A percentile compares a stretch with the other conserved stretches of the same genome.
These are phyloP conservation scores for Mucor mucedo DNA, from an alignment of 371 early-diverging fungal genomes.

Conservation along the genomic window DNA sequence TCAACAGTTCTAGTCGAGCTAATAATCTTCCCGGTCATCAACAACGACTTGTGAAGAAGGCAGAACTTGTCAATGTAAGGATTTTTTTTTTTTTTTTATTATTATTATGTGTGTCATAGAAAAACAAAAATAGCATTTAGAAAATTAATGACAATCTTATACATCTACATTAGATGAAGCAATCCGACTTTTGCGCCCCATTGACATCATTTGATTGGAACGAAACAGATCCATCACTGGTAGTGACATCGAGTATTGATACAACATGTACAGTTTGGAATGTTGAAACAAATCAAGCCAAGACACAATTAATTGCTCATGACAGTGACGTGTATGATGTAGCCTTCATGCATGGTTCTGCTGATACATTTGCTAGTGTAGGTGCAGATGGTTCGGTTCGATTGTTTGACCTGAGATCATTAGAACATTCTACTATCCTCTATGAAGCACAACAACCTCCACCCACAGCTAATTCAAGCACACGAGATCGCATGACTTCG, in stretches of 20 bases:
- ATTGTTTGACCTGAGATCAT: constrained; percentile 91
- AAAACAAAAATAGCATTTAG: not conserved
- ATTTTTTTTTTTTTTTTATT: not conserved
- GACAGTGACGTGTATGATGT: constrained; percentile 97
- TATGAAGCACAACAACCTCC: constrained; percentile 84
- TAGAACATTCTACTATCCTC: constrained; percentile 95
- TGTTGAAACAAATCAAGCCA: constrained; percentile 89
- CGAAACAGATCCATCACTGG: constrained; percentile 78
- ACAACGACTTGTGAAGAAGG: constrained; percentile 47
- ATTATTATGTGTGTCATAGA: too few species aligned
- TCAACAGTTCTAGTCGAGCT: constrained; percentile 28
- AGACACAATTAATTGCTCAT: constrained; percentile 97
- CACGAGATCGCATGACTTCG: constrained; percentile 13
- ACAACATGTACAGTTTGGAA: constrained; percentile 99
- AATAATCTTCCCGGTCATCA: constrained; percentile 8
- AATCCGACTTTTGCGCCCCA: constrained; percentile 81
- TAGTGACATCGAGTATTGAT: constrained; percentile 93
- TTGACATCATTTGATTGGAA: constrained; percentile 98
- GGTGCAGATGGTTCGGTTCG: constrained; percentile 97
- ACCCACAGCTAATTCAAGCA: constrained; percentile 21
- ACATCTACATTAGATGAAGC: constrained; percentile 52
- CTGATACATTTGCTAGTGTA: constrained; percentile 94
- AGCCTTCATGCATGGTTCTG: constrained; percentile 81
- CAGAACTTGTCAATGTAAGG: constrained; percentile 64
- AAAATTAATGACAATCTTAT: not conserved